A percentile compares a stretch with the other conserved stretches of the same genome.
These are phyloP conservation scores for Taphrina wiesneri DNA, from an alignment of 1,139 yeast species.

Conservation along the genomic window DNA sequence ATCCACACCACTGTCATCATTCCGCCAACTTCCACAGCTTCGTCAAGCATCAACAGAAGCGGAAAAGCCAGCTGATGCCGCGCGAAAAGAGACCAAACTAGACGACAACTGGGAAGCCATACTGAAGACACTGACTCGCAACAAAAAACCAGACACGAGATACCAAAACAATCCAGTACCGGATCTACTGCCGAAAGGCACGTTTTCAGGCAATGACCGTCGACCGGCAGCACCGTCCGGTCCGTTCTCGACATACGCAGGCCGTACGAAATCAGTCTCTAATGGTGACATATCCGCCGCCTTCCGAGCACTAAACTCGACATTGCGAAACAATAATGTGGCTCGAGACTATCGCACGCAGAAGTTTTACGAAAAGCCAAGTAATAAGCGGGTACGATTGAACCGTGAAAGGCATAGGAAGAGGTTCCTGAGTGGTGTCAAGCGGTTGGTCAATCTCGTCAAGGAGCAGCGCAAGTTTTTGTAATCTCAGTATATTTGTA, in stretches of 20 bases:
- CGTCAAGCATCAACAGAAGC: not conserved
- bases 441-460: conserved; percentile 33
- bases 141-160: not conserved
- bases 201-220: not conserved
- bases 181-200: not conserved
- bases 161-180: not conserved
- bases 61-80: not conserved
- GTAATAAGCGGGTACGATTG: conserved; percentile 33
- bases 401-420: conserved; percentile 35
- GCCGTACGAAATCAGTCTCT: conserved; percentile 27
- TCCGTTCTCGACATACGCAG: conserved; percentile 21
- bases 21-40: not conserved
- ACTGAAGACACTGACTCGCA: not conserved
- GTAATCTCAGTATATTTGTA: not conserved
- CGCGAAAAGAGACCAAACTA: not conserved
- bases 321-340: conserved; percentile 27
- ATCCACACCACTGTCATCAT: not conserved
- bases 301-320: conserved; percentile 6
- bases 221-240: not conserved
- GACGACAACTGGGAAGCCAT: not conserved
- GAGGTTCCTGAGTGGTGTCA: conserved; percentile 33
- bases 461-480: conserved; percentile 34
- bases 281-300: conserved; percentile 26
- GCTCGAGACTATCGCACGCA: conserved; percentile 27
- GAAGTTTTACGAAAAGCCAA: conserved; percentile 36